Evolutionary conservation across 805 yeast species (phyloP), one percentile per base, ranked within the genome.

Genomic region (Metschnikowia bowlesiae): DNA sequence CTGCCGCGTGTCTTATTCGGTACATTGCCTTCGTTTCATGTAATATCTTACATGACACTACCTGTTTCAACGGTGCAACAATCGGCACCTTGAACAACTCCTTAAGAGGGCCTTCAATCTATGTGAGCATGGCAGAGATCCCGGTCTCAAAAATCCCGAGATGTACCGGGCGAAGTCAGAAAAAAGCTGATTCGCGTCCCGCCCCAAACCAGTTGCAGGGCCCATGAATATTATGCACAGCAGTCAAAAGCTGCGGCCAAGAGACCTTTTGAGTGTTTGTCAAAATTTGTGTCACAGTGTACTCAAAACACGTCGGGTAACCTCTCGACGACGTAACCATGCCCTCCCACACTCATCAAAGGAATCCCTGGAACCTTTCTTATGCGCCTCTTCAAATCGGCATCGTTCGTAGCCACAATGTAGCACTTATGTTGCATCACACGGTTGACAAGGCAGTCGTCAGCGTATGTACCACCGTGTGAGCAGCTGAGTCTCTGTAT

Each of bases 321-420:
- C 66, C 97, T 82, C 69, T 94, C 99, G 57, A 94, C 85, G 35
- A 88, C 96, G 65, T 92, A 94, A 1, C 90, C 75, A 66, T 89
- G 96, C 2, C 87, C 87, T 34, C 98, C 99, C 6, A 94, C 99
- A 70, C 96, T 89, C 95, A 94, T 83, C 34, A 94, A 75, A 10
- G 99, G 99, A 54, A 94, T 87, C 62, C 99, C 99, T 1, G 99
- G 99, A 29, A 94, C 89, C 68, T 94, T 94, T 72, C 99, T 81
- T 32, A 94, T 81, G 68, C 99, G 80, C 63, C 97, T 83, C 66
- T 94, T 94, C 65, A 94, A 74, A 61, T 92, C 98, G 11, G 96
- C 97, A 83, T 94, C 99, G 66, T 92, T 94, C 1, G 98, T 92
- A 44, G 99, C 99, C 35, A 94, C 97, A 49, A 94, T 91, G 63